Evolutionary conservation across 108 stramenopile species (phyloP).

Genomic region (Cyclostephanos tholiformis): DNA sequence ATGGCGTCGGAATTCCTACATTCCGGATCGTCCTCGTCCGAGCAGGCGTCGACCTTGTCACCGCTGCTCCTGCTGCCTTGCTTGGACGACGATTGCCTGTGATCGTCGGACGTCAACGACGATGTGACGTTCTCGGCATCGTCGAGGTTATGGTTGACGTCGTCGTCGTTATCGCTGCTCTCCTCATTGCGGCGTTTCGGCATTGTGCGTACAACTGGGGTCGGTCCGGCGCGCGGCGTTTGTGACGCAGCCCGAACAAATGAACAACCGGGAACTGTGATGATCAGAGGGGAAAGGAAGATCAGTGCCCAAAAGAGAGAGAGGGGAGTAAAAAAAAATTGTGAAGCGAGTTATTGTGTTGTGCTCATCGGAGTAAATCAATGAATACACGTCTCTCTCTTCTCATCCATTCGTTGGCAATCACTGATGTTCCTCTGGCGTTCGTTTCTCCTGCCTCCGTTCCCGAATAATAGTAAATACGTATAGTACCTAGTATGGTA

Average conservation of each 20-base stretch:
- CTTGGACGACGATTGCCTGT: not conserved
- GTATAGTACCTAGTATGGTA: too few species aligned
- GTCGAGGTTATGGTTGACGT: not conserved
- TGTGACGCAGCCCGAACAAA: not conserved
- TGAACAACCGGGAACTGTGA: constrained; percentile 15
- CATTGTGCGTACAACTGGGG: constrained; percentile 2
- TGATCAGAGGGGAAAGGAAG: constrained; percentile 2
- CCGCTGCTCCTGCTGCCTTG: not conserved
- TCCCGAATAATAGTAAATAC: too few species aligned
- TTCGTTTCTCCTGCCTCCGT: too few species aligned
- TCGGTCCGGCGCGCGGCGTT: not conserved
- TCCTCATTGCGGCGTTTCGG: constrained; percentile 12
- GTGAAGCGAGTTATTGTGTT: too few species aligned
- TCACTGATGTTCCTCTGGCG: too few species aligned
- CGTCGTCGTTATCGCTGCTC: constrained; percentile 3
- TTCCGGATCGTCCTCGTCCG: not conserved
- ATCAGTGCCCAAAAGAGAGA: too few species aligned
- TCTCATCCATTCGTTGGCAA: too few species aligned
- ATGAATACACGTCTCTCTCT: too few species aligned
- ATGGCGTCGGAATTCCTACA: constrained; percentile 34
- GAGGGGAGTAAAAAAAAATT: too few species aligned
- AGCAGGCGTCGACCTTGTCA: too few species aligned
- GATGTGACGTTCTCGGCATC: not conserved
- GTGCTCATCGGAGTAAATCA: too few species aligned
- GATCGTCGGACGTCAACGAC: not conserved